phyloP scores from a whole-genome alignment of 1,284 basidiomycete species.

The Malassezia sympodialis region DNA sequence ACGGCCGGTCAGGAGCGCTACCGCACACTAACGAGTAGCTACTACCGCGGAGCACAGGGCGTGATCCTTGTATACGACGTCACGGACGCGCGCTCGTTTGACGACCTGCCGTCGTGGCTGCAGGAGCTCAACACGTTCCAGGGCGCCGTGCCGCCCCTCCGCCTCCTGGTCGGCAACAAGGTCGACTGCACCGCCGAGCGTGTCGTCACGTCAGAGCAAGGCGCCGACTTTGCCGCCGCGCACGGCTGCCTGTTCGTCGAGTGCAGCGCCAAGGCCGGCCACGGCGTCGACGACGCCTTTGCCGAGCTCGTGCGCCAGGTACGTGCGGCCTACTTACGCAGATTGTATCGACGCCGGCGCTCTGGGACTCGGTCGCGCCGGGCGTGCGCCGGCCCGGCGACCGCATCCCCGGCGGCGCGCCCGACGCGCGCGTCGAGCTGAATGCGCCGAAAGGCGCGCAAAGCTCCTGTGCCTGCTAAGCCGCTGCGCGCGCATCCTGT shows the following conservation, averaged over 20 bases:
- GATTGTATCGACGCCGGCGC: conserved; percentile 37
- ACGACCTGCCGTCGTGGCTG: conserved; percentile 83
- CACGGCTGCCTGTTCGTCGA: conserved; percentile 79
- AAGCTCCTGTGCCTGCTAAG: conserved; percentile 32
- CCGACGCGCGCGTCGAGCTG: conserved; percentile 30
- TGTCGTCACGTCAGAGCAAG: conserved; percentile 72
- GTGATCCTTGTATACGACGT: conserved; percentile 94
- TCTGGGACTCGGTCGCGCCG: conserved; percentile 34
- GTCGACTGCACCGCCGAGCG: conserved; percentile 82
- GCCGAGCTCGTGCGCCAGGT: conserved; percentile 40
- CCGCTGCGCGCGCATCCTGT: neutral
- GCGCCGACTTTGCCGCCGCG: conserved; percentile 65
- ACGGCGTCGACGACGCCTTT: conserved; percentile 40
- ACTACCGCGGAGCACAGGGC: conserved; percentile 86
- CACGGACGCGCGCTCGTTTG: conserved; percentile 77
- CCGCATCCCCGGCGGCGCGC: conserved; percentile 44
- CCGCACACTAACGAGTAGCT: conserved; percentile 79
- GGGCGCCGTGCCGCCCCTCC: conserved; percentile 60
- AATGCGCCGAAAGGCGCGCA: conserved; percentile 24
- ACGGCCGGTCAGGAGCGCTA: conserved; percentile 48
- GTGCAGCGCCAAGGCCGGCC: conserved; percentile 50
- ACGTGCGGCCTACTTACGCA: conserved; percentile 2
- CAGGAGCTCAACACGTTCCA: conserved; percentile 90
- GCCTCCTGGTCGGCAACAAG: conserved; percentile 90
- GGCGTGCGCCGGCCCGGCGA: conserved; percentile 41